Evolutionary conservation across 2,329 filamentous ascomycete species (phyloP), one percentile per base, ranked within the genome.

Genomic region (Nakataea oryzae): DNA sequence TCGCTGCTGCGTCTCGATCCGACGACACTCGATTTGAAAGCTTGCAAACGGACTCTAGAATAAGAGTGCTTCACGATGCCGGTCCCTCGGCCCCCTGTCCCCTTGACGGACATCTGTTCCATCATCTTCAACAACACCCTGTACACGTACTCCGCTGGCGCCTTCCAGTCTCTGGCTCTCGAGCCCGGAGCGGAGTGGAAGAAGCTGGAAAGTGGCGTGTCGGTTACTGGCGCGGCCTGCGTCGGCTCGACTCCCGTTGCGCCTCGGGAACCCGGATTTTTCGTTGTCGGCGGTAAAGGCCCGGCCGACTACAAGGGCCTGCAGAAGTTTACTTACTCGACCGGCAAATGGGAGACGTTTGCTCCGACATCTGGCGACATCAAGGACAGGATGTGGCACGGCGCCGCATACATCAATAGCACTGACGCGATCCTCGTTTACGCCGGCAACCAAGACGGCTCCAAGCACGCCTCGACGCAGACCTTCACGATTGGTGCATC

Each of bases 81-180:
- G 70, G 79, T 88, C 62, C 91, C 91, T 59, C 76, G 85, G 70
- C 91, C 92, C 61, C 78, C 83, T 61, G 81, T 86, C 71, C 79
- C 87, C 65, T 78, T 97, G 72, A 83, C 86, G 73, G 86, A 87
- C 74, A 86, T 90, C 70, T 97, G 93, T 76, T 91, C 92, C 63
- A 85, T 89, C 70, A 82, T 97, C 65, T 81, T 90, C 77, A 81
- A 92, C 71, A 87, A 92, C 73, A 91, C 86, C 14, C 84, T 97
- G 61, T 97, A 96, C 77, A 86, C 89, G 57, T 96, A 91, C 73
- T 90, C 91, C 7, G 76, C 85, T 11, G 76, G 84, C 58, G 89
- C 86, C 30, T 93, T 97, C 69, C 84, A 92, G 72, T 88, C 89
- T 11, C 75, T 97, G 66, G 74, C 80, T 14, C 76, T 97, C 65